These are phyloP conservation scores for Cyclotella kingstonii DNA, from an alignment of 108 stramenopile species.

Conservation along the genomic window DNA sequence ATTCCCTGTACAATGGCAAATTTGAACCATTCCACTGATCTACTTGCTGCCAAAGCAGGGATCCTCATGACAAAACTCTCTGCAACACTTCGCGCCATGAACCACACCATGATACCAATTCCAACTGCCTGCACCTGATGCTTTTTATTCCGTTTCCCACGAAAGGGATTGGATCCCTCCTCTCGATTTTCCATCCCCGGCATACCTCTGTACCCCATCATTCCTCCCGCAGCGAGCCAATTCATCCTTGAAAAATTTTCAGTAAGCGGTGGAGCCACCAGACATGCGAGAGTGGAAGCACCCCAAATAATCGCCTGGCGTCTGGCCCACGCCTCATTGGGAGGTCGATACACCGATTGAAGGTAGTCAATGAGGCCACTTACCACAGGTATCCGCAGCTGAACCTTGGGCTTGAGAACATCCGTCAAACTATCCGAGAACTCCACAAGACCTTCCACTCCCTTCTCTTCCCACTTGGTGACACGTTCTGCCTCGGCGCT, in stretches of 20 bases:
- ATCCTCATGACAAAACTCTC: conserved; percentile 35
- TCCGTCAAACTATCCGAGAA: conserved; percentile 30
- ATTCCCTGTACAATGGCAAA: conserved; percentile 48
- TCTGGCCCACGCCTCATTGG: conserved; percentile 62
- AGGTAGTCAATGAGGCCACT: conserved; percentile 30
- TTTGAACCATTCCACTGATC: conserved; percentile 38
- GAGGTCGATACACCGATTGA: conserved; percentile 27
- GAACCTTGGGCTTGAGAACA: conserved; percentile 52
- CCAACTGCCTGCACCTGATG: conserved; percentile 51
- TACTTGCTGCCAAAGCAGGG: conserved; percentile 41
- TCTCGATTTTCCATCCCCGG: conserved; percentile 46
- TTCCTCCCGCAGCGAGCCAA: conserved; percentile 73
- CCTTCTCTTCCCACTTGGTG: conserved; percentile 44
- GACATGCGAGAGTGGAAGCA: conserved; percentile 54
- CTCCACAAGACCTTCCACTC: conserved; percentile 26
- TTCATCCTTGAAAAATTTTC: conserved; percentile 64
- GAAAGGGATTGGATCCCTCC: conserved; percentile 41
- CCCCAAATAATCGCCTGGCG: conserved; percentile 69
- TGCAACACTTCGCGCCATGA: conserved; percentile 25
- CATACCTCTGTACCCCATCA: conserved; percentile 81
- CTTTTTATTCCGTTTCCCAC: conserved; percentile 47
- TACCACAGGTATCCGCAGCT: conserved; percentile 26
- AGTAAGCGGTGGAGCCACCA: conserved; percentile 59
- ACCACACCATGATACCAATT: conserved; percentile 35
- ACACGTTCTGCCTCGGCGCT: conserved; percentile 58